phyloP scores from a whole-genome alignment of 805 yeast genomes.

The Helenozyma baotianmanensis region DNA sequence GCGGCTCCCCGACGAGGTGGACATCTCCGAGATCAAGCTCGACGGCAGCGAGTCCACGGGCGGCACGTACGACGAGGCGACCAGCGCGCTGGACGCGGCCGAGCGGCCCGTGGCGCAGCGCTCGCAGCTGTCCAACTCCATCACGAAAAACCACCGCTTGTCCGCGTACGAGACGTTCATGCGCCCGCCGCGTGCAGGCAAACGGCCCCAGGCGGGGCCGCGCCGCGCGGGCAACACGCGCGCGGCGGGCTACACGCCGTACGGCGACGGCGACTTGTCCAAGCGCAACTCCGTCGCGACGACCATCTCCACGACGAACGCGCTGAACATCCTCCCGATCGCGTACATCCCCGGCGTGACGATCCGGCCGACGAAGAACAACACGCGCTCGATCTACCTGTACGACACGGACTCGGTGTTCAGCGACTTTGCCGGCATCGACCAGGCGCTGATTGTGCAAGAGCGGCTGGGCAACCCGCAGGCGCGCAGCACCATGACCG shows the following conservation, averaged over 20 bases:
- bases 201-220: constrained; percentile 5
- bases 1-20: constrained; percentile 19
- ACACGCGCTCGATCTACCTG: constrained; percentile 41
- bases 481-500: constrained; percentile 55
- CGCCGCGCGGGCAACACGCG: constrained; percentile 1
- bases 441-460: constrained; percentile 45
- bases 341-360: constrained; percentile 95
- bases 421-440: constrained; percentile 41
- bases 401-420: constrained; percentile 38
- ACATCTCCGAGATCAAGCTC: constrained; percentile 7
- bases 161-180: constrained; percentile 43
- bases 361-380: constrained; percentile 46
- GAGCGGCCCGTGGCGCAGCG: constrained; percentile 8
- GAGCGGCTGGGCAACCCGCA: constrained; percentile 24
- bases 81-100: constrained; percentile 4
- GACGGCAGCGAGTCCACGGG: constrained; percentile 4
- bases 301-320: constrained; percentile 64
- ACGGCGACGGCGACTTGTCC: constrained; percentile 12
- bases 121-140: constrained; percentile 4
- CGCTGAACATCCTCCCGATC: constrained; percentile 84
- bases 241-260: constrained; percentile 3
- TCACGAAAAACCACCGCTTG: constrained; percentile 20
- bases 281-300: constrained; percentile 47
- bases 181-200: constrained; percentile 27
- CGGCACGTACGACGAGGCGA: constrained; percentile 4